Conservation (phyloP, 106 monocot species). For the Acanthochlamys bracteata region DNA sequence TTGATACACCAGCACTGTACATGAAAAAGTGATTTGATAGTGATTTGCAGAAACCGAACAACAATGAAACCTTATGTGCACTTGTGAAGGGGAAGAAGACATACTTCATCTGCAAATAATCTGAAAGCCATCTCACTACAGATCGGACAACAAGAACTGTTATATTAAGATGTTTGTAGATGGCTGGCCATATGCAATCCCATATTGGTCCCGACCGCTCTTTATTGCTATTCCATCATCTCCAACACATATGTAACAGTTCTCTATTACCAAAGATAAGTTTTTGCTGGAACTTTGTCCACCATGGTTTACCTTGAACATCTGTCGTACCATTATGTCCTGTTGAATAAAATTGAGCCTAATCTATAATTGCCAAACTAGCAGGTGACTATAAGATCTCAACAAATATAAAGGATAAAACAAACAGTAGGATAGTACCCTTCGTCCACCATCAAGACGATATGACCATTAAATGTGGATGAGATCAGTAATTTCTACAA, state of each 20-base stretch:
- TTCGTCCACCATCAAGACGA: too few relatives aligned
- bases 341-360: slow-evolving; percentile 10
- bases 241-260: slow-evolving; percentile 83
- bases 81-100: too few relatives aligned
- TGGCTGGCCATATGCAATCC: slow-evolving; percentile 61
- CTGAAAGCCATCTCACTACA: slow-evolving; percentile 37
- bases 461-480: too few relatives aligned
- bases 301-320: slow-evolving; percentile 64
- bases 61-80: too few relatives aligned
- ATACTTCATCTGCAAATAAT: too few relatives aligned
- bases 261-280: slow-evolving; percentile 68
- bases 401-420: background rate
- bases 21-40: background rate
- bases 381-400: background rate
- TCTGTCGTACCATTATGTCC: slow-evolving; percentile 64
- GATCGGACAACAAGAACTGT: slow-evolving; percentile 61
- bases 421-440: background rate
- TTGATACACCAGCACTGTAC: slow-evolving; percentile 76
- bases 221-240: slow-evolving; percentile 96
- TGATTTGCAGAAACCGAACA: too few relatives aligned
- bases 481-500: too few relatives aligned
- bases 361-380: background rate
- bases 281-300: slow-evolving; percentile 34
- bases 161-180: slow-evolving; percentile 68
- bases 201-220: slow-evolving; percentile 92